phyloP scores from a whole-genome alignment of 352 stramenopile species.

The Pythium biforme region DNA sequence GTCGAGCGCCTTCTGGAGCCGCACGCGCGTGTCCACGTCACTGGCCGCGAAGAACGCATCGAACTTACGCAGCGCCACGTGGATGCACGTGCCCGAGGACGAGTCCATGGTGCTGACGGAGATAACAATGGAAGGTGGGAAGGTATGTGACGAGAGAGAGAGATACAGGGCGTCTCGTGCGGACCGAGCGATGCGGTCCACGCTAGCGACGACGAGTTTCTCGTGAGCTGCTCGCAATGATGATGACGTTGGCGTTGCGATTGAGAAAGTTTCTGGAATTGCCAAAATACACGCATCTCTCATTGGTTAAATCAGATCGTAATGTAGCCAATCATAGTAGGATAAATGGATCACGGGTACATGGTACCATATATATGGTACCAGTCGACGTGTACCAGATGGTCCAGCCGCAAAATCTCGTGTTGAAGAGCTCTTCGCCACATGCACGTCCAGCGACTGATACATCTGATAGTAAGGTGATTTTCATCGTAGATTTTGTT shows the following conservation, averaged over 20 bases:
- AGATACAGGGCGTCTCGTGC: neutral
- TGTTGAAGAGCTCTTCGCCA: no score
- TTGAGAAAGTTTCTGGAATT: constrained; percentile 23
- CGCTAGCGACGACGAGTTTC: neutral
- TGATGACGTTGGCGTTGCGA: constrained; percentile 15
- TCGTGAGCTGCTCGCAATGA: constrained; percentile 8
- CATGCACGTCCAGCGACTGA: no score
- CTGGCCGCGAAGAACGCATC: constrained; percentile 55
- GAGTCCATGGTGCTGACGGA: neutral
- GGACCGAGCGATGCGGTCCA: constrained; percentile 2
- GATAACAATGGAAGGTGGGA: neutral
- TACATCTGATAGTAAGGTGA: no score
- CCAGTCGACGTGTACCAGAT: no score
- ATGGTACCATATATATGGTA: no score
- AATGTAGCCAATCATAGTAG: constrained; percentile 8
- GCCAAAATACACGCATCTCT: constrained; percentile 13
- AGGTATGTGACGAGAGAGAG: neutral
- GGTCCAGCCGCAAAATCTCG: no score
- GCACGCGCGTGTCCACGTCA: constrained; percentile 42
- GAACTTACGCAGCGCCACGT: constrained; percentile 43
- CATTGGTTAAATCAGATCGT: constrained; percentile 1
- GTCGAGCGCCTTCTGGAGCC: constrained; percentile 68
- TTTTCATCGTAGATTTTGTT: no score
- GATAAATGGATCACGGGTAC: neutral
- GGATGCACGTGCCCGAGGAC: constrained; percentile 12